These are phyloP conservation scores for Mycosphaerella arachidis DNA, from an alignment of 2,329 filamentous ascomycete genomes.

Conservation along the genomic window DNA sequence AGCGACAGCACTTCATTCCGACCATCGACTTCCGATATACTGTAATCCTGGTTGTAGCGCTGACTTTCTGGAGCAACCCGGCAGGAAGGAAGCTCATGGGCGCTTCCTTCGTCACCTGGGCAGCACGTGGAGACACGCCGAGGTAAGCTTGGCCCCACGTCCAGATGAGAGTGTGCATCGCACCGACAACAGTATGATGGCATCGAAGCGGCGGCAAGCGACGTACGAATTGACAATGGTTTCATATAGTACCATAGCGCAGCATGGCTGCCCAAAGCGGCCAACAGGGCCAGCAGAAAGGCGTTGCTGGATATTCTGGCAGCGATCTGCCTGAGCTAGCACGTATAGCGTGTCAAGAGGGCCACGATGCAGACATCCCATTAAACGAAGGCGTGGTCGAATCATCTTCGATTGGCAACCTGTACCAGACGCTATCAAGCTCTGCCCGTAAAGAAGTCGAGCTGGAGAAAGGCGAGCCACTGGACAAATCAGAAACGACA, in stretches of 20 bases:
- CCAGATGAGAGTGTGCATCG: neutral
- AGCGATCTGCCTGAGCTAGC: constrained; percentile 29
- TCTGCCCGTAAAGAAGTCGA: constrained; percentile 1
- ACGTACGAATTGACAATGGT: constrained; percentile 4
- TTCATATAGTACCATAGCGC: neutral
- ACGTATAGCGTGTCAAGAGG: constrained; percentile 35
- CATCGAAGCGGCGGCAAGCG: neutral
- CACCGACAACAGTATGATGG: neutral
- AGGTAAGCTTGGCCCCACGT: neutral
- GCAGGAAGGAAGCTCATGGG: neutral
- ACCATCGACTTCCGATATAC: neutral
- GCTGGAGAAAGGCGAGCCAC: constrained; percentile 3
- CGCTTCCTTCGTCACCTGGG: neutral
- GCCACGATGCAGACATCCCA: constrained; percentile 40
- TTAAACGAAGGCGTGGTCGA: constrained; percentile 21
- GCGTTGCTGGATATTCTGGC: constrained; percentile 10
- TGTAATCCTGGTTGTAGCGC: neutral
- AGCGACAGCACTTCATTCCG: neutral
- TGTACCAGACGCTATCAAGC: constrained; percentile 1
- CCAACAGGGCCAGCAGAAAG: neutral
- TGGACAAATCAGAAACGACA: constrained; percentile 8
- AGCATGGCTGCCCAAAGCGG: constrained; percentile 11
- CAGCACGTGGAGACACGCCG: neutral
- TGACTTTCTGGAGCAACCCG: neutral
- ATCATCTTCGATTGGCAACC: neutral